phyloP scores from a whole-genome alignment of 352 stramenopile species.

The Globisporangium paddicum region DNA sequence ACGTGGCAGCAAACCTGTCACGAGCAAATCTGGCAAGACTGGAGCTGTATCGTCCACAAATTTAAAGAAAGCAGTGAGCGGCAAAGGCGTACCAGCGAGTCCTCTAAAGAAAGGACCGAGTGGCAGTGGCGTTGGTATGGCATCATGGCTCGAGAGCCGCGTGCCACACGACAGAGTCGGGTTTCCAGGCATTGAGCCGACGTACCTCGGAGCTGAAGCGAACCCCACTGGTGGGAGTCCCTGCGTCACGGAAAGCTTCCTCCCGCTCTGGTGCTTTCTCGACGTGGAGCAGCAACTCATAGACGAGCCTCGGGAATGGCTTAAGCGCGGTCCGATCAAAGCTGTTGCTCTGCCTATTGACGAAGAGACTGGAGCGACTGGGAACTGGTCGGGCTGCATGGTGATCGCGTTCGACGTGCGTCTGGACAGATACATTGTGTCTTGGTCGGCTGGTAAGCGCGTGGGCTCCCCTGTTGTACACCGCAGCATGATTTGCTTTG shows the following conservation, averaged over 20 bases:
- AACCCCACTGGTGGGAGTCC: background rate
- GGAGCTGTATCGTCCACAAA: background rate
- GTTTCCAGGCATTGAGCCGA: conserved; percentile 29
- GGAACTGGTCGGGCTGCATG: conserved; percentile 75
- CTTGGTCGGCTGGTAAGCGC: conserved; percentile 69
- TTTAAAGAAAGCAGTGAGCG: background rate
- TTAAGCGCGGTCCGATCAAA: conserved; percentile 39
- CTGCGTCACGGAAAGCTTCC: conserved; percentile 43
- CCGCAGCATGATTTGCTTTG: conserved; percentile 55
- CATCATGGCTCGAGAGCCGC: conserved; percentile 42
- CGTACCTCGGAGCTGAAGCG: background rate
- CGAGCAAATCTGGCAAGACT: background rate
- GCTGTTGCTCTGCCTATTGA: conserved; percentile 62
- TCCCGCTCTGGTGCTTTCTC: conserved; percentile 73
- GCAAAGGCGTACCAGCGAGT: background rate
- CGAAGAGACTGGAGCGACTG: conserved; percentile 38
- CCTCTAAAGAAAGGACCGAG: conserved; percentile 11
- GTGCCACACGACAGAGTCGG: conserved; percentile 40
- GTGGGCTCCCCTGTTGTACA: conserved; percentile 66
- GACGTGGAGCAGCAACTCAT: conserved; percentile 29
- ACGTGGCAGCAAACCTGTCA: background rate
- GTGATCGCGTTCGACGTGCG: conserved; percentile 59
- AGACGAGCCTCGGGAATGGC: conserved; percentile 18
- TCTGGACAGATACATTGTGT: conserved; percentile 55
- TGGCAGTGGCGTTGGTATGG: conserved; percentile 15